Conservation (phyloP, 352 stramenopile genomes). For the Elongisporangium undulatum region DNA sequence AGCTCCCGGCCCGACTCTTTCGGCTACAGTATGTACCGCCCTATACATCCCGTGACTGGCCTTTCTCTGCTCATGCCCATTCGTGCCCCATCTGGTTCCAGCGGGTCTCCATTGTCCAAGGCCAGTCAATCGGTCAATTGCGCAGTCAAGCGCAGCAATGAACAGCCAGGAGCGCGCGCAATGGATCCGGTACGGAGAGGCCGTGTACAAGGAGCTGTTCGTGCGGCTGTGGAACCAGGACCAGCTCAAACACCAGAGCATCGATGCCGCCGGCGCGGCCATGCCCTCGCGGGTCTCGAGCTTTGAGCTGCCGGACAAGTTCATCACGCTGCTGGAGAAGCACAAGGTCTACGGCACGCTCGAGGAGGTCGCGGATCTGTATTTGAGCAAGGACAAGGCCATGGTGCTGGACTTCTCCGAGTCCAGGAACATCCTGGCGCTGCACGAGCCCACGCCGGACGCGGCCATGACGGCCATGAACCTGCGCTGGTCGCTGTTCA, state of each 20-base stretch:
- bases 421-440: slow-evolving; percentile 43
- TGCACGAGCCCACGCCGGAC: slow-evolving; percentile 28
- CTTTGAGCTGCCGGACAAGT: slow-evolving; percentile 22
- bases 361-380: slow-evolving; percentile 64
- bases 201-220: slow-evolving; percentile 40
- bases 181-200: slow-evolving; percentile 33
- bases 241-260: background rate
- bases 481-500: slow-evolving; percentile 67
- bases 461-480: slow-evolving; percentile 49
- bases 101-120: background rate
- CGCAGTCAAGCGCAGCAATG: background rate
- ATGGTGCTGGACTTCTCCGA: slow-evolving; percentile 76
- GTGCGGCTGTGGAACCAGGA: slow-evolving; percentile 29
- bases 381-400: slow-evolving; percentile 55
- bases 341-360: slow-evolving; percentile 56
- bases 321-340: slow-evolving; percentile 46
- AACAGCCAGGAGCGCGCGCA: slow-evolving; percentile 24
- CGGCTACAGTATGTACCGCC: background rate
- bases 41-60: background rate
- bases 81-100: background rate
- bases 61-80: background rate
- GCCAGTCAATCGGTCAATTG: background rate
- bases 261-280: slow-evolving; percentile 1
- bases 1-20: background rate
- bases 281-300: background rate